These are phyloP conservation scores for Iodosphaeria phyllophila DNA, from an alignment of 2,329 filamentous ascomycete species.

Conservation along the genomic window DNA sequence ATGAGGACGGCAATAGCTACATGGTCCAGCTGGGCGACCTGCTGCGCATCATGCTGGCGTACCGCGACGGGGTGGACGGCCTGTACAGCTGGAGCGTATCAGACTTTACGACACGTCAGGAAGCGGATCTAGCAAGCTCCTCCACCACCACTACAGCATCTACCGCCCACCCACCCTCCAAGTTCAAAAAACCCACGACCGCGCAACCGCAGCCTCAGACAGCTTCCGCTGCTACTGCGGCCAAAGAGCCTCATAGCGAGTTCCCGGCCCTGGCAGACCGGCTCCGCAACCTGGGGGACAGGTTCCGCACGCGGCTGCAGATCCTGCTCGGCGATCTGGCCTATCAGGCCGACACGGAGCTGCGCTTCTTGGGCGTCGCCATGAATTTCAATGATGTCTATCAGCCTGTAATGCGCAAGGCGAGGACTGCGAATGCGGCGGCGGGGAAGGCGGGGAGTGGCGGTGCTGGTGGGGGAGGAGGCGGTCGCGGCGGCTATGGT, in stretches of 20 bases:
- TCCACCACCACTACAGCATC: constrained; percentile 13
- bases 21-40: constrained; percentile 84
- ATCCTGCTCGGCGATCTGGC: constrained; percentile 75
- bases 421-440: too few species aligned
- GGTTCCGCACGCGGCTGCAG: constrained; percentile 64
- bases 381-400: constrained; percentile 99
- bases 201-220: too few species aligned
- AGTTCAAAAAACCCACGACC: constrained; percentile 24
- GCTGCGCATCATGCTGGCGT: constrained; percentile 80
- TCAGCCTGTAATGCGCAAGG: constrained; percentile 51
- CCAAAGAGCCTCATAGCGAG: too few species aligned
- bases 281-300: constrained; percentile 49
- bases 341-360: constrained; percentile 85
- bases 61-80: constrained; percentile 83
- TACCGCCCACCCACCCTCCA: constrained; percentile 5
- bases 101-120: constrained; percentile 83
- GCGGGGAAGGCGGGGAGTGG: constrained; percentile 1
- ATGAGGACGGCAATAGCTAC: constrained; percentile 62
- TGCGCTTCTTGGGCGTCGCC: constrained; percentile 85
- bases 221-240: too few species aligned
- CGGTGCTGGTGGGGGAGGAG: too few species aligned
- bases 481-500: too few species aligned
- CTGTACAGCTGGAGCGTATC: constrained; percentile 90
- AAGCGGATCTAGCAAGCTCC: constrained; percentile 41
- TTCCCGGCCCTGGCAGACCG: constrained; percentile 61